phyloP scores from a whole-genome alignment of 208 protist genomes.

The Crithidia bombi region DNA sequence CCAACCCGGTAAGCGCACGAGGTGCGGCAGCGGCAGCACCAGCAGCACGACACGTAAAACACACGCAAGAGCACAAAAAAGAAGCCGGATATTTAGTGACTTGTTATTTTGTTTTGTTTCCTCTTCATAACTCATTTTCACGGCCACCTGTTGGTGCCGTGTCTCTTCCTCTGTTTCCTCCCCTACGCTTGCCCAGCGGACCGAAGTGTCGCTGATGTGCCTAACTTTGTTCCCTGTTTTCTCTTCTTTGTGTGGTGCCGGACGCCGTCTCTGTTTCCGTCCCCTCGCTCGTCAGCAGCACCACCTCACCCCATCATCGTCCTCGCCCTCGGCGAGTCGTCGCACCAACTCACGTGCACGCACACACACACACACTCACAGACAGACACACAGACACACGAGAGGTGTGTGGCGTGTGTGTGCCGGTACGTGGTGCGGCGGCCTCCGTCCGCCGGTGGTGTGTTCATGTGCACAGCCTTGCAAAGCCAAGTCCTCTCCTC shows the following conservation, averaged over 20 bases:
- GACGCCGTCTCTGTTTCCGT: neutral
- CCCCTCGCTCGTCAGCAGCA: neutral
- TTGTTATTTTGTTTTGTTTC: neutral
- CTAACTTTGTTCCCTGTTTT: neutral
- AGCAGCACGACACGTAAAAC: neutral
- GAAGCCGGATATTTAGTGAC: neutral
- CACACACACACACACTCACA: neutral
- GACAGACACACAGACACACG: neutral
- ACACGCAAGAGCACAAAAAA: neutral
- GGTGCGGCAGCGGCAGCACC: no score
- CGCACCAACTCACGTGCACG: neutral
- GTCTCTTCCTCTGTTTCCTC: neutral
- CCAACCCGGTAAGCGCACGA: no score
- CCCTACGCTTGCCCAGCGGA: neutral
- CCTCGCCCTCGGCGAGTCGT: neutral
- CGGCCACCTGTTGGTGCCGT: neutral
- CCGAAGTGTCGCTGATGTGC: neutral
- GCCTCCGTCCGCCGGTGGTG: neutral
- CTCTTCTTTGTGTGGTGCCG: neutral
- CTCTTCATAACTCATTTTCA: neutral
- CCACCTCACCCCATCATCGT: neutral
- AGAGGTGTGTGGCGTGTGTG: neutral
- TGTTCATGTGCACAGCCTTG: constrained; percentile 6
- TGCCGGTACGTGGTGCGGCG: neutral
- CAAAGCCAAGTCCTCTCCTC: neutral